A percentile compares a stretch with the other conserved stretches of the same genome.
Evolutionary conservation across 805 yeast genomes (phyloP).

Genomic region (Schwanniomyces occidentalis): DNA sequence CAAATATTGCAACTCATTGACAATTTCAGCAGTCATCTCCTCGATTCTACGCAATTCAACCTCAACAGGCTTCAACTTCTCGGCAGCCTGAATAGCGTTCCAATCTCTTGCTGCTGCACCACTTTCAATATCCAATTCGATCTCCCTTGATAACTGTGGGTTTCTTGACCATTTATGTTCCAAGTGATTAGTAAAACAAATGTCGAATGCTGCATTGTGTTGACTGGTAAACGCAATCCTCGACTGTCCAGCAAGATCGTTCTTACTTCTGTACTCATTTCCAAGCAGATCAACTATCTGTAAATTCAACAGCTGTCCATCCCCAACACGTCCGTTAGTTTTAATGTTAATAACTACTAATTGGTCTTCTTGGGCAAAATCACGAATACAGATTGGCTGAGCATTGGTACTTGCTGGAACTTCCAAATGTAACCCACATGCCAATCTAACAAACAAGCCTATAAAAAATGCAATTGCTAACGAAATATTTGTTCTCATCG

Average conservation of each 20-base stretch:
- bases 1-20: conserved; percentile 77
- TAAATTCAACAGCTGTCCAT: conserved; percentile 80
- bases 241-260: conserved; percentile 70
- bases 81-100: conserved; percentile 91
- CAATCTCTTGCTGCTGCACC: conserved; percentile 98
- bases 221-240: conserved; percentile 85
- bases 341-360: conserved; percentile 82
- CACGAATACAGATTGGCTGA: conserved; percentile 83
- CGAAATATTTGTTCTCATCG: not conserved
- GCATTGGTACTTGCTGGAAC: conserved; percentile 48
- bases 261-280: conserved; percentile 74
- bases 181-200: conserved; percentile 77
- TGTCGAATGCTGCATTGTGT: conserved; percentile 80
- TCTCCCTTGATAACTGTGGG: conserved; percentile 57
- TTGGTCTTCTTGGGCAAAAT: conserved; percentile 81
- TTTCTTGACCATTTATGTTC: conserved; percentile 27
- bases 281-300: conserved; percentile 75
- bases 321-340: conserved; percentile 74
- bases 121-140: conserved; percentile 89
- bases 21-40: conserved; percentile 81
- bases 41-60: conserved; percentile 85
- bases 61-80: conserved; percentile 90
- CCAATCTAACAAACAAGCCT: conserved; percentile 22
- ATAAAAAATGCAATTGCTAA: conserved; percentile 11
- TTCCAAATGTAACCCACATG: conserved; percentile 50